These are phyloP conservation scores for Lactarius deliciosus DNA, from an alignment of 768 basidiomycete species.

Conservation along the genomic window DNA sequence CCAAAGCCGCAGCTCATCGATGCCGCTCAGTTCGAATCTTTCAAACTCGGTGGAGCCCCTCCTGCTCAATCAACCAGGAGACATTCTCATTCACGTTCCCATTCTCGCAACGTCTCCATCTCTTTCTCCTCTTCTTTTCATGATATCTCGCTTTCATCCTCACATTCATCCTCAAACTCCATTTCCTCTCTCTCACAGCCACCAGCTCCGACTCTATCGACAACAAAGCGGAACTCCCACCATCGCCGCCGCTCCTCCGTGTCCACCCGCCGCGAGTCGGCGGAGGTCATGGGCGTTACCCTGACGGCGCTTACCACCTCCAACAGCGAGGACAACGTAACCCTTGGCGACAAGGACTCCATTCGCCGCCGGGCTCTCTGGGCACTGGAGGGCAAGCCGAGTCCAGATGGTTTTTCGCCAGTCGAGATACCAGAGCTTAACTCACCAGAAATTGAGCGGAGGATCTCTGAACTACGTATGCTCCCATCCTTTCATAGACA, in stretches of 20 bases:
- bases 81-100: constrained; percentile 62
- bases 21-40: constrained; percentile 59
- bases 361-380: constrained; percentile 79
- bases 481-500: constrained; percentile 30
- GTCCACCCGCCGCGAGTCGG: constrained; percentile 85
- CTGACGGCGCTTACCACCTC: constrained; percentile 64
- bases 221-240: constrained; percentile 67
- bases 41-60: constrained; percentile 57
- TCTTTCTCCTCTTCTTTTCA: constrained; percentile 39
- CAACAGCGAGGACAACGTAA: constrained; percentile 64
- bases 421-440: constrained; percentile 83
- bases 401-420: constrained; percentile 59
- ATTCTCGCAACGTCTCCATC: constrained; percentile 67
- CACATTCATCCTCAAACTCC: constrained; percentile 27
- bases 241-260: constrained; percentile 86
- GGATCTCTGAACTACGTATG: constrained; percentile 67
- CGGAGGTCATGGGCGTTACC: constrained; percentile 85
- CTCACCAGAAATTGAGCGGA: constrained; percentile 54
- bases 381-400: constrained; percentile 84
- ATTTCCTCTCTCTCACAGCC: constrained; percentile 36
- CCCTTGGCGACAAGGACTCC: constrained; percentile 71
- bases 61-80: constrained; percentile 39
- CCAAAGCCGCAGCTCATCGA: constrained; percentile 1
- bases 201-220: constrained; percentile 37
- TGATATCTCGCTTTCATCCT: constrained; percentile 36